Conservation (phyloP, 1,284 basidiomycete genomes). For the Coniferiporia weirii region DNA sequence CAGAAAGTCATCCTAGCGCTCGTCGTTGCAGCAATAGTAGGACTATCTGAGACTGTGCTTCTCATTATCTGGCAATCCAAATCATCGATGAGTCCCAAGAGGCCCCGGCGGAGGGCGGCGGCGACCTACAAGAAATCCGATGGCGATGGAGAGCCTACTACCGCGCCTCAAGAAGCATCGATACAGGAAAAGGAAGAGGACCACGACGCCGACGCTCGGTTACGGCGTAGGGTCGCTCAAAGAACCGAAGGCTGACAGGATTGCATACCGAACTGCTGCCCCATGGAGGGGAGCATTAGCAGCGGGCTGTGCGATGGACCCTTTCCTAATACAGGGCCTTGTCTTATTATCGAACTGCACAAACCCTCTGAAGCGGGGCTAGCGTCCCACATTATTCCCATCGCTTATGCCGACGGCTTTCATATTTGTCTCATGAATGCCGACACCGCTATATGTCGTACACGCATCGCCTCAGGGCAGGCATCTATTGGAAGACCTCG, state of each 20-base stretch:
- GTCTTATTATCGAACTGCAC: neutral
- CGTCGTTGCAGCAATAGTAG: constrained; percentile 54
- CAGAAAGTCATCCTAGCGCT: constrained; percentile 62
- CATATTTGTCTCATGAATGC: too few relatives aligned
- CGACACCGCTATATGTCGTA: neutral
- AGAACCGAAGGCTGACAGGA: neutral
- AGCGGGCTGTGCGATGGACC: neutral
- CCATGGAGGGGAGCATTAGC: neutral
- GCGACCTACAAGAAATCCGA: constrained; percentile 33
- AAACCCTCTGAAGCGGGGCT: neutral
- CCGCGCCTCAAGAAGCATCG: neutral
- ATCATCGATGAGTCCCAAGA: constrained; percentile 25
- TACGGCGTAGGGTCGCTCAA: constrained; percentile 8
- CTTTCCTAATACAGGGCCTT: neutral
- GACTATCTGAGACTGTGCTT: constrained; percentile 58
- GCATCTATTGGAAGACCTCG: constrained; percentile 33
- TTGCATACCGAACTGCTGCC: neutral
- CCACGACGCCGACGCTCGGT: neutral
- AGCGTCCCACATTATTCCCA: too few relatives aligned
- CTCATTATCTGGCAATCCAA: constrained; percentile 69
- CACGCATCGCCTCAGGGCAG: neutral
- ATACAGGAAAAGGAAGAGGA: neutral
- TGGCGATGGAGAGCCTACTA: constrained; percentile 21
- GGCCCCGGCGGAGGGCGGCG: constrained; percentile 20
- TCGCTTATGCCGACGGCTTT: too few relatives aligned